Conservation (phyloP, 176 grass and related monocot species). For the Avena atlantica region DNA sequence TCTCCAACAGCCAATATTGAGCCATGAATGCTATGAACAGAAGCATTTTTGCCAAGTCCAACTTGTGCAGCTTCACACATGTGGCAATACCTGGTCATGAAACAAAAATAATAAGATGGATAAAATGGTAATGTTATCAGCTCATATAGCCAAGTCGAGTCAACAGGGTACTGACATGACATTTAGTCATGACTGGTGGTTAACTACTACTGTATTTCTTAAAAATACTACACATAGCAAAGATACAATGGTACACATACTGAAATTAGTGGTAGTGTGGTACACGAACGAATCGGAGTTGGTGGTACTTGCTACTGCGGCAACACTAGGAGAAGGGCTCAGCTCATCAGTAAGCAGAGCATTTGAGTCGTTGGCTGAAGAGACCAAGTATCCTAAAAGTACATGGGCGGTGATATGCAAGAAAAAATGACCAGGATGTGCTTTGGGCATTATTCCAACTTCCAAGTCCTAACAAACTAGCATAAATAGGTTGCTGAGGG, state of each 20-base stretch:
- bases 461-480: background rate
- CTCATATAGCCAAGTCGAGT: background rate
- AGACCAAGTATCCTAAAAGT: slow-evolving; percentile 33
- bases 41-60: slow-evolving; percentile 88
- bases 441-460: background rate
- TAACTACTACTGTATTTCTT: background rate
- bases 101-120: slow-evolving; percentile 31
- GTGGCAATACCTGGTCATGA: slow-evolving; percentile 73
- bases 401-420: background rate
- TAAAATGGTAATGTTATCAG: background rate
- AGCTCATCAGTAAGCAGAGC: slow-evolving; percentile 16
- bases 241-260: background rate
- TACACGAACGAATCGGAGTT: background rate
- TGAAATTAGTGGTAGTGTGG: slow-evolving; percentile 8
- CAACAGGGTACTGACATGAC: background rate
- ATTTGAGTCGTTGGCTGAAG: background rate
- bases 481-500: background rate
- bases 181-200: background rate
- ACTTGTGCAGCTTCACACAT: slow-evolving; percentile 97
- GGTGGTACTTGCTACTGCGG: background rate
- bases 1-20: slow-evolving; percentile 94
- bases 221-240: background rate
- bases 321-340: background rate
- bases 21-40: slow-evolving; percentile 96
- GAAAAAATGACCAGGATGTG: background rate